Base-by-base conservation (phyloP, 2,329 filamentous ascomycete genomes). In the Aspergillus sp. region DNA sequence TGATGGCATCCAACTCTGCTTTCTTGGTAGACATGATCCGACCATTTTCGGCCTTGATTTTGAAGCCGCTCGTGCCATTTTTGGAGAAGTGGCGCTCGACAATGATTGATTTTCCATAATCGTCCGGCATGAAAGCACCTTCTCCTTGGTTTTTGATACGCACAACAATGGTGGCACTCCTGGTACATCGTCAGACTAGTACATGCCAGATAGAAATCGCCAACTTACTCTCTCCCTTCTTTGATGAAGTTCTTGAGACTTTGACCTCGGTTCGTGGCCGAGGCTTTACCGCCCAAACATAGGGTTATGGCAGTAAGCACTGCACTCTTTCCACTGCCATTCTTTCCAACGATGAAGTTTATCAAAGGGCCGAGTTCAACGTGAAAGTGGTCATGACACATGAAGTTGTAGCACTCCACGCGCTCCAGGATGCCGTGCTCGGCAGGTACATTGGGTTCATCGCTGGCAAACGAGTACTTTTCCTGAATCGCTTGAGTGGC, bases 281-380 rank as follows among this genome's bases (percentile, higher is more conserved):
- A 90, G 2, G 94, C 92, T 71, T 97, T 97, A 17, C 89, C 93
- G 55, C 94, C 94, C n/a, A 99, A 79, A 65, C 94, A 97, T 31
- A 99, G 80, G 0, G 91, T 96, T 58, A 99, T 84, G 4, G 91
- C 94, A 0, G 94, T 97, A 23, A 99, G 76, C 13, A 97, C 88
- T 2, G 94, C 94, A 70, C 94, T 99, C 76, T 99, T 99, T 32
- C 94, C 94, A 68, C 93, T 97, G 29, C 94, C 94, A 68, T 99
- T 99, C 71, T 96, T 91, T 14, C 94, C 94, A 50, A 97, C 92
- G 56, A 99, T 92, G 73, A 99, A 99, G 72, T 99, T 99, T 71
- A 99, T 95, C 34, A 97, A 78, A 0, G 94, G 94, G 0, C 94
- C 94, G n/a, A 99, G 79, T 52, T 88, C 83, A 54, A 96, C 88